A percentile compares a stretch with the other conserved stretches of the same genome.
Evolutionary conservation across 352 stramenopile species (phyloP).

Genomic region (Phytophthora tentaculata): DNA sequence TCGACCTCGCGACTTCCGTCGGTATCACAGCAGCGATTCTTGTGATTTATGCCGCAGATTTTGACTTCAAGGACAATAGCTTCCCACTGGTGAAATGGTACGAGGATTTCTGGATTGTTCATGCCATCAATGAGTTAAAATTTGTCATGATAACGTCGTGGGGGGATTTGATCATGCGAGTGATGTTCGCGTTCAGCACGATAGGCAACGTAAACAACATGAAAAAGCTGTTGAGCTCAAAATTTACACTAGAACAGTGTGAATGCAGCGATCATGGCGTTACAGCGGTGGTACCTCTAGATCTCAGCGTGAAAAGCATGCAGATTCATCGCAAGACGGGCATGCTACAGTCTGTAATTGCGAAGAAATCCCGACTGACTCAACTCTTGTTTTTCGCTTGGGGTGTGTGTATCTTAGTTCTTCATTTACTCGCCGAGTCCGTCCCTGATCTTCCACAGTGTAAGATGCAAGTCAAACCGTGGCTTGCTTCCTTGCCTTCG

Average conservation of each 20-base stretch:
- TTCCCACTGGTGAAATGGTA: slow-evolving; percentile 1
- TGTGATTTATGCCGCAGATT: slow-evolving; percentile 19
- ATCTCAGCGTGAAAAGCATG: not conserved
- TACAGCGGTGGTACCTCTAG: not conserved
- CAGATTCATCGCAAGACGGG: not conserved
- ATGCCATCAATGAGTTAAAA: slow-evolving; percentile 37
- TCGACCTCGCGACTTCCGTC: slow-evolving; percentile 35
- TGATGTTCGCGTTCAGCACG: slow-evolving; percentile 49
- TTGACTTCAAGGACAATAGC: slow-evolving; percentile 2
- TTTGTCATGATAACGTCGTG: slow-evolving; percentile 47
- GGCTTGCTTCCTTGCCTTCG: slow-evolving; percentile 22
- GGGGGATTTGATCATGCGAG: slow-evolving; percentile 33
- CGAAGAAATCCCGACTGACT: not conserved
- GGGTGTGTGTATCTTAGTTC: slow-evolving; percentile 25
- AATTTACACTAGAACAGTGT: not conserved
- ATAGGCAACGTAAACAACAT: slow-evolving; percentile 38
- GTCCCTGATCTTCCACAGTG: slow-evolving; percentile 13
- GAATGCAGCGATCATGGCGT: not conserved
- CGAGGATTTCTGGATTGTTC: slow-evolving; percentile 23
- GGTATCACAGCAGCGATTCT: slow-evolving; percentile 27
- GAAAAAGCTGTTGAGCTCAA: slow-evolving; percentile 34
- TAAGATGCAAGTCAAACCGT: slow-evolving; percentile 37
- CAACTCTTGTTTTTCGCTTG: slow-evolving; percentile 9
- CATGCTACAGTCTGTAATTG: not conserved
- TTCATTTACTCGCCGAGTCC: slow-evolving; percentile 28